Conservation (phyloP, 225 moss, liverwort and hornwort species). For the Physcomitrium patens region DNA sequence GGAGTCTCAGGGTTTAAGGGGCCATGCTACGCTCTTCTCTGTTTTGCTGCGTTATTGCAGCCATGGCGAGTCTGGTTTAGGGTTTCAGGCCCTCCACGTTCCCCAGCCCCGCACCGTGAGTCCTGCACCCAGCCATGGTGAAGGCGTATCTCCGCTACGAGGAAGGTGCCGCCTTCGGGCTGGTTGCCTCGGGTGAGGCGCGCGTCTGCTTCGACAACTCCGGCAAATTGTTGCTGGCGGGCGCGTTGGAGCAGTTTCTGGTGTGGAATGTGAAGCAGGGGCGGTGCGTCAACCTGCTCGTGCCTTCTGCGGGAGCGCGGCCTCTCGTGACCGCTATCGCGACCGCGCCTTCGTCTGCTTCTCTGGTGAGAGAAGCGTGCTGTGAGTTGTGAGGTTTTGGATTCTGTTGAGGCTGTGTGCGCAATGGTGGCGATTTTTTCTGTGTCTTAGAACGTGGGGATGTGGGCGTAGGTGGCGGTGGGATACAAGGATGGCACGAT, state of each 20-base stretch:
- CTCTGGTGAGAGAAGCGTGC: conserved; percentile 43
- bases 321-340: conserved; percentile 69
- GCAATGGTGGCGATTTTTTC: not conserved
- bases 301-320: conserved; percentile 47
- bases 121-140: conserved; percentile 64
- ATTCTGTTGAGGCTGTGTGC: not conserved
- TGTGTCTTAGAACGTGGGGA: not conserved
- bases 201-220: conserved; percentile 78
- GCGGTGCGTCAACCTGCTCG: conserved; percentile 70
- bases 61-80: conserved; percentile 34
- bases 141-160: conserved; percentile 97
- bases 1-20: too few species aligned
- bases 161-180: conserved; percentile 77
- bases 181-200: conserved; percentile 78
- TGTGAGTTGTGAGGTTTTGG: not conserved
- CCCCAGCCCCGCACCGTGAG: not conserved
- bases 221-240: conserved; percentile 82
- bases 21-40: too few species aligned
- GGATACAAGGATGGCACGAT: conserved; percentile 67
- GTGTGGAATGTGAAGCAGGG: conserved; percentile 99
- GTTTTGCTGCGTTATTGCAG: conserved; percentile 11
- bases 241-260: conserved; percentile 91
- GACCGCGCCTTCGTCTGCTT: conserved; percentile 54
- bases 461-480: conserved; percentile 50
- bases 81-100: not conserved